Evolutionary conservation across 805 yeast genomes (phyloP).

Genomic region (Jamesozyma lodderae): DNA sequence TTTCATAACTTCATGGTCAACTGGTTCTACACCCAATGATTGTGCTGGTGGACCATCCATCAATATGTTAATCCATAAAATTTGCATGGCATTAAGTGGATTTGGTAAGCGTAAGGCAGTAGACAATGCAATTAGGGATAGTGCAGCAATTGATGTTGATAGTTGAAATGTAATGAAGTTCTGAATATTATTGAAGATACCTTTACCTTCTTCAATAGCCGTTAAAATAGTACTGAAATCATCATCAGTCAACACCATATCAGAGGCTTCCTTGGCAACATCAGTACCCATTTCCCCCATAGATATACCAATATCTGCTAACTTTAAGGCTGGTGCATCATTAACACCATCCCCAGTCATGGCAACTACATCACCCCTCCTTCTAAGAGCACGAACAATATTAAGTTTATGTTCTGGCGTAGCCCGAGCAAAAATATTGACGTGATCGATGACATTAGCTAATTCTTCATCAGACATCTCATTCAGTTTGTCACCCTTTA

Average conservation of each 20-base stretch:
- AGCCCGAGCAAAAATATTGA: conserved; percentile 87
- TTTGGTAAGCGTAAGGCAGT: conserved; percentile 83
- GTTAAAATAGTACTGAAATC: conserved; percentile 88
- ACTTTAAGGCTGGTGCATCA: conserved; percentile 92
- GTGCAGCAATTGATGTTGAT: conserved; percentile 91
- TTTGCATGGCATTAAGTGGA: conserved; percentile 97
- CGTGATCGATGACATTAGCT: conserved; percentile 66
- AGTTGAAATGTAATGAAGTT: conserved; percentile 90
- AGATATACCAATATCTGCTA: conserved; percentile 92
- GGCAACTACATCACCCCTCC: conserved; percentile 90
- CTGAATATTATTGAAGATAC: conserved; percentile 91
- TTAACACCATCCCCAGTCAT: conserved; percentile 99
- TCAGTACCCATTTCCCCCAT: conserved; percentile 94
- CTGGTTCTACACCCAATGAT: conserved; percentile 94
- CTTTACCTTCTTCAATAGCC: conserved; percentile 96
- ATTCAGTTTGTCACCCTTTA: conserved; percentile 81
- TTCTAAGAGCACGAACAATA: conserved; percentile 81
- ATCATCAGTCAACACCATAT: conserved; percentile 94
- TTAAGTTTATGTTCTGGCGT: conserved; percentile 89
- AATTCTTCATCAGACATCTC: conserved; percentile 60
- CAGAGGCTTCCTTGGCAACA: conserved; percentile 97
- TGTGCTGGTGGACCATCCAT: conserved; percentile 99
- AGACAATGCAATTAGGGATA: conserved; percentile 77
- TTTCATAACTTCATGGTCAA: conserved; percentile 88
- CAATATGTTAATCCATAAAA: conserved; percentile 89